Evolutionary conservation across 1,284 basidiomycete genomes (phyloP).

Genomic region (Sporisorium scitamineum): DNA sequence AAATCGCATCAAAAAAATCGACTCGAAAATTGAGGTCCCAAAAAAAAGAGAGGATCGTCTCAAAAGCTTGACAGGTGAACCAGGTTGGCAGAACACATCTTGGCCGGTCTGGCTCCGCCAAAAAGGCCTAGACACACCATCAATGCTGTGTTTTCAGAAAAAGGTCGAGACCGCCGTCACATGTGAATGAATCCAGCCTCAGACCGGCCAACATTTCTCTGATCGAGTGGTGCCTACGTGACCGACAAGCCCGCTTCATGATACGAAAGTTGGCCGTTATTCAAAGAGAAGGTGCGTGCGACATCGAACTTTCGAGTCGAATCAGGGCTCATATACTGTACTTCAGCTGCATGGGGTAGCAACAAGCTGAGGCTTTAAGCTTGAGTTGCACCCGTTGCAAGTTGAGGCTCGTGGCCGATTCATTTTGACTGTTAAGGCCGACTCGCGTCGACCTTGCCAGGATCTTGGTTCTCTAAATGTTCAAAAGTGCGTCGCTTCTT

Average conservation of each 20-base stretch:
- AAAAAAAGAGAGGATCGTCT: background rate
- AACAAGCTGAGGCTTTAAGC: background rate
- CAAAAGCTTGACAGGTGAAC: background rate
- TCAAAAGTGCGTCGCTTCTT: background rate
- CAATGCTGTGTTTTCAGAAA: background rate
- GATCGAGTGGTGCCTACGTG: too few species aligned
- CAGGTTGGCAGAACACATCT: background rate
- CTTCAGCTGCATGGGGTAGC: too few species aligned
- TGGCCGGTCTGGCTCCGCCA: conserved; percentile 2
- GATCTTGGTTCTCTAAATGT: background rate
- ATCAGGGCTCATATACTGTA: too few species aligned
- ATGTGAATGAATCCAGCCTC: background rate
- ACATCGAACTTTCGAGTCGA: too few species aligned
- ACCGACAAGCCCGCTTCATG: background rate
- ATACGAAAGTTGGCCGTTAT: background rate
- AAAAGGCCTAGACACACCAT: background rate
- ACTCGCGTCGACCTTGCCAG: background rate
- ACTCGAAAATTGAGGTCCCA: conserved; percentile 7
- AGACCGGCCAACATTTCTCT: background rate
- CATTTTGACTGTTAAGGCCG: background rate
- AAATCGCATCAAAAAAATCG: background rate
- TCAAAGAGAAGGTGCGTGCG: too few species aligned
- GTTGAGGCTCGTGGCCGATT: too few species aligned
- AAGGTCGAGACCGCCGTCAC: background rate
- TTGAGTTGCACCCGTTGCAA: too few species aligned